Base-by-base conservation (phyloP, 2,329 filamentous ascomycete species). In the Nigrospora osmanthi region DNA sequence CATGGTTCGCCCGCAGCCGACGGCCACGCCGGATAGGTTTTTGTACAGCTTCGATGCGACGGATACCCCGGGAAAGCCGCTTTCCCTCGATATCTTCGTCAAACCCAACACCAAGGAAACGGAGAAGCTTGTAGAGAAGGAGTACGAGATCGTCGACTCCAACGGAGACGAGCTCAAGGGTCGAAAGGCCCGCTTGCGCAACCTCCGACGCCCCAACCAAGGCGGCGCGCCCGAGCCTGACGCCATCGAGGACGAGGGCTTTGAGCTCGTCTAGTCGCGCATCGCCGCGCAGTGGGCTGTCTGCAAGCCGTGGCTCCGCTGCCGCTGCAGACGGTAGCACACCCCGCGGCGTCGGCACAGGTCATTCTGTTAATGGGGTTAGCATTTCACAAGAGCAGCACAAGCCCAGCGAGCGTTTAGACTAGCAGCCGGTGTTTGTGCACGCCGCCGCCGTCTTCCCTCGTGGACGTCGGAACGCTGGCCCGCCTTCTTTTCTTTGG, bases 71-170 rank as follows among this genome's bases (percentile, higher is more conserved):
- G 62, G 62, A 37, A 57, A 56, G 45, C 60, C 66, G 3, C 49
- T 71, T 42, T 62, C 67, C 11, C 64, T 73, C 2, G 64, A 65
- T 14, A 51, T 63, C 23, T 67, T 65, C 43, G 53, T 67, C 46
- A 67, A 65, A 52, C 45, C 56, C 47, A 54, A 63, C 56, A 45
- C 60, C 43, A 50, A 62, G 54, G 67, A 64, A 41, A 73, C 67
- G 31, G 70, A 72, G 55, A 66, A 63, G 51, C 57, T 72, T 42
- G 63, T 72, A 36, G 67, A 71, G 58, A 67, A 67, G 52, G 70
- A 73, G 56, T 73, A 72, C 51, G 69, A 71, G 57, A 64, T 73
- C 28, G 50, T 73, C 13, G 70, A 73, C 49, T 60, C 50, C 49
- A 69, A 72, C 38, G 70, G 70, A 16, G 63, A 72, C 35, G 56